These are phyloP conservation scores for Breviolum minutum DNA, from an alignment of 73 alveolate species.

Conservation along the genomic window DNA sequence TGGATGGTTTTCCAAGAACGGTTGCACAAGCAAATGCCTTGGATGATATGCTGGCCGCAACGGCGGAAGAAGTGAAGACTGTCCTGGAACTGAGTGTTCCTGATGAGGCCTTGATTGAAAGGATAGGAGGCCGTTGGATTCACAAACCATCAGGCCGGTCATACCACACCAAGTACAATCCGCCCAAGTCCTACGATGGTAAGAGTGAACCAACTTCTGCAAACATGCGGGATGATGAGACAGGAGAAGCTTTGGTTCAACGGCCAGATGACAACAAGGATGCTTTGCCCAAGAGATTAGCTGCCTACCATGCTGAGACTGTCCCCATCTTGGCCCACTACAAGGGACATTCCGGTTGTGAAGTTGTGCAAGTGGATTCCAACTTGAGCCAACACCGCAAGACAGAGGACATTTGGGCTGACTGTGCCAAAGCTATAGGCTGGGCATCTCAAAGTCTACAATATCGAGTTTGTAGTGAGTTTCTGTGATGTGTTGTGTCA, in stretches of 20 bases:
- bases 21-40: conserved; percentile 96
- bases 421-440: conserved; percentile 82
- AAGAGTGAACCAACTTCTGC: conserved; percentile 84
- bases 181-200: conserved; percentile 86
- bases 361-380: neutral
- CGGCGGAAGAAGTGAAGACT: conserved; percentile 90
- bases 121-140: conserved; percentile 97
- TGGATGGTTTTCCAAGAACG: conserved; percentile 96
- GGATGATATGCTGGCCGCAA: conserved; percentile 95
- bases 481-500: too few species aligned
- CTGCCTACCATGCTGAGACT: conserved; percentile 96
- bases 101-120: conserved; percentile 96
- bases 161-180: conserved; percentile 96
- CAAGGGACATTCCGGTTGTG: neutral
- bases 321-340: conserved; percentile 96
- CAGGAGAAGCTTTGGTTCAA: conserved; percentile 97
- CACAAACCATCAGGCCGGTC: conserved; percentile 97
- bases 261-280: conserved; percentile 97
- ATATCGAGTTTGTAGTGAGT: too few species aligned
- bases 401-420: conserved; percentile 85
- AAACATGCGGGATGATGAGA: conserved; percentile 88
- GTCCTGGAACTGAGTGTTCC: conserved; percentile 96
- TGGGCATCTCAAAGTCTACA: neutral
- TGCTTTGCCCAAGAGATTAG: conserved; percentile 96
- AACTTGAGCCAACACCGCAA: conserved; percentile 13